Evolutionary conservation across 805 yeast genomes (phyloP).

Genomic region (Danielia reshetovae): DNA sequence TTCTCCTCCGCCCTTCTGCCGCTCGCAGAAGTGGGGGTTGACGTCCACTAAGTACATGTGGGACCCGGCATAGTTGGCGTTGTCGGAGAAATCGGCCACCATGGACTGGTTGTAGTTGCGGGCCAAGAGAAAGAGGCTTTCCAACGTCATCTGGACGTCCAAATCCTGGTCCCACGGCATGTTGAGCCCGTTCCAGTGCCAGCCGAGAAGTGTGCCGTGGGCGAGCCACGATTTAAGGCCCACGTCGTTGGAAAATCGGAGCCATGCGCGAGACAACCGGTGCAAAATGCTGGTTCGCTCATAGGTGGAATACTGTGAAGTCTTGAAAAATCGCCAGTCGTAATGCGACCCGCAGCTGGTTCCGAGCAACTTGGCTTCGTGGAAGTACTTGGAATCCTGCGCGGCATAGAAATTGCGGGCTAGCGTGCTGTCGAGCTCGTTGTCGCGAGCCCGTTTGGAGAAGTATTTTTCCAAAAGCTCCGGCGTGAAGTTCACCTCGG

Average conservation of each 20-base stretch:
- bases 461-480: not conserved
- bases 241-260: conserved; percentile 42
- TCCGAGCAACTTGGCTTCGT: conserved; percentile 9
- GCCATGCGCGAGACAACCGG: conserved; percentile 48
- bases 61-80: conserved; percentile 28
- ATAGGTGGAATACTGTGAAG: conserved; percentile 3
- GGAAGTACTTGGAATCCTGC: conserved; percentile 10
- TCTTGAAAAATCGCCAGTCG: conserved; percentile 20
- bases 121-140: conserved; percentile 43
- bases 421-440: not conserved
- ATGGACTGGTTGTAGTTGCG: conserved; percentile 41
- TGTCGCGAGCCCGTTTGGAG: not conserved
- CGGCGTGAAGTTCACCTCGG: not conserved
- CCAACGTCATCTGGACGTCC: conserved; percentile 60
- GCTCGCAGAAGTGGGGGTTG: conserved; percentile 9
- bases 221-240: conserved; percentile 59
- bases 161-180: conserved; percentile 69
- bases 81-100: conserved; percentile 8
- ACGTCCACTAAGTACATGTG: conserved; percentile 14
- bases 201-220: conserved; percentile 61
- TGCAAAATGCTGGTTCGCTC: conserved; percentile 27
- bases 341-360: conserved; percentile 9
- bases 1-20: conserved; percentile 12
- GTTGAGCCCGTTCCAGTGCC: conserved; percentile 59
- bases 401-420: not conserved